Percentiles rank a stretch among this genome's conserved stretches.
Conservation (phyloP, 225 moss, liverwort and hornwort genomes). For the Polytrichum formosum region DNA sequence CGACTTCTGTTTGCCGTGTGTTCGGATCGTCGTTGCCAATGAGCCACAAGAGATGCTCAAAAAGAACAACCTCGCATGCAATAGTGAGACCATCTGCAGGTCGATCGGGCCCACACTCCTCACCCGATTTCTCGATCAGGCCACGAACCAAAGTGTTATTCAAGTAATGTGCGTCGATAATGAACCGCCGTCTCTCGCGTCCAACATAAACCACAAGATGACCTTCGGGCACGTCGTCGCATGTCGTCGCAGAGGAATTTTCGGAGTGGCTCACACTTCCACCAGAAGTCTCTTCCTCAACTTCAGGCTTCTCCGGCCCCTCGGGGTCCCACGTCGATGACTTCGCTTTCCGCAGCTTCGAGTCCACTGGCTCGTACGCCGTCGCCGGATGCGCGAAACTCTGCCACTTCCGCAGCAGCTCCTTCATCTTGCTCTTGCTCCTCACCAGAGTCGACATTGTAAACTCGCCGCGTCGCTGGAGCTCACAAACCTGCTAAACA, state of each 20-base stretch:
- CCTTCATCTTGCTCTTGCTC: slow-evolving; percentile 54
- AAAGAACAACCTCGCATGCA: slow-evolving; percentile 46
- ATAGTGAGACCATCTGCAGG: slow-evolving; percentile 28
- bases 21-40: slow-evolving; percentile 33
- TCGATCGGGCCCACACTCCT: slow-evolving; percentile 8
- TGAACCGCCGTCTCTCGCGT: slow-evolving; percentile 45
- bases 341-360: slow-evolving; percentile 39
- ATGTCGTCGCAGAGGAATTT: slow-evolving; percentile 31
- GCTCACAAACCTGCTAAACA: too few relatives aligned
- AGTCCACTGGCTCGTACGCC: slow-evolving; percentile 31
- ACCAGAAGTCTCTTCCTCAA: slow-evolving; percentile 10
- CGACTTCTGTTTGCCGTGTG: slow-evolving; percentile 32
- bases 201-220: slow-evolving; percentile 46
- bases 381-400: slow-evolving; percentile 34
- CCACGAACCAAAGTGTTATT: slow-evolving; percentile 47
- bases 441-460: slow-evolving; percentile 14
- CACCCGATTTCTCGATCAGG: slow-evolving; percentile 39
- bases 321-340: slow-evolving; percentile 30
- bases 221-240: slow-evolving; percentile 36
- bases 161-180: slow-evolving; percentile 41
- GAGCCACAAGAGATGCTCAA: slow-evolving; percentile 51
- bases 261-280: slow-evolving; percentile 30
- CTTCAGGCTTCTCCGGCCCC: slow-evolving; percentile 3
- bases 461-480: neutral
- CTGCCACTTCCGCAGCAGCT: slow-evolving; percentile 38